phyloP scores from a whole-genome alignment of 2,329 filamentous ascomycete species.

The Coniochaeta prunicola region DNA sequence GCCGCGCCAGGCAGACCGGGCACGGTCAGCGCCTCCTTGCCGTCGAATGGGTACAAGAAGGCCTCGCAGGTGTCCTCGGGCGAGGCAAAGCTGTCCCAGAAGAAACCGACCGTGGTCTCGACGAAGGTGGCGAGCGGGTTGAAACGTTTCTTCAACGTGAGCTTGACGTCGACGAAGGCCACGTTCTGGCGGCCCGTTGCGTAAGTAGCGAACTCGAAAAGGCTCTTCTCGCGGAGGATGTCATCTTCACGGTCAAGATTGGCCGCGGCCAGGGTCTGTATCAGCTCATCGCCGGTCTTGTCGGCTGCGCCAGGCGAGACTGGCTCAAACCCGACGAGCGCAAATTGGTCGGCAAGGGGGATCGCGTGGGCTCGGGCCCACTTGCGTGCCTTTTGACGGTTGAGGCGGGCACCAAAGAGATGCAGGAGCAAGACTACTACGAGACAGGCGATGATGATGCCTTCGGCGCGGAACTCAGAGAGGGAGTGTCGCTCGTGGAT shows the following conservation, averaged over 20 bases:
- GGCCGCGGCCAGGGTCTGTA: slow-evolving; percentile 46
- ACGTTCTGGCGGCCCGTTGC: slow-evolving; percentile 88
- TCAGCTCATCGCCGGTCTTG: slow-evolving; percentile 44
- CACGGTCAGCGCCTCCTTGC: slow-evolving; percentile 74
- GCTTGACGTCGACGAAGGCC: slow-evolving; percentile 80
- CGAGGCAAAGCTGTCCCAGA: slow-evolving; percentile 67
- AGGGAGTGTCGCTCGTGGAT: slow-evolving; percentile 84
- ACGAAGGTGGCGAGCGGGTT: slow-evolving; percentile 60
- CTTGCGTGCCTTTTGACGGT: slow-evolving; percentile 69
- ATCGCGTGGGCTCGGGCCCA: slow-evolving; percentile 75
- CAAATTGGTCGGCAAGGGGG: slow-evolving; percentile 72
- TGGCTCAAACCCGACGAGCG: slow-evolving; percentile 72
- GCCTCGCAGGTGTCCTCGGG: slow-evolving; percentile 71
- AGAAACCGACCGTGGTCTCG: slow-evolving; percentile 64
- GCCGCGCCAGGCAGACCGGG: slow-evolving; percentile 54
- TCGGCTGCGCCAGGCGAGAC: slow-evolving; percentile 41
- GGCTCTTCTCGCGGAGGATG: slow-evolving; percentile 76
- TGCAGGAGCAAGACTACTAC: slow-evolving; percentile 70
- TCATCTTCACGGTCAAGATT: slow-evolving; percentile 37
- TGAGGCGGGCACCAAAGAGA: slow-evolving; percentile 70
- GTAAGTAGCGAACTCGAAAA: slow-evolving; percentile 81
- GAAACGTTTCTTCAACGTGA: slow-evolving; percentile 77
- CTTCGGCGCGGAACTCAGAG: slow-evolving; percentile 82
- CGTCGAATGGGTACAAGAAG: slow-evolving; percentile 82
- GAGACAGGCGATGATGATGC: slow-evolving; percentile 70